Percentiles rank a stretch among this genome's conserved stretches.
Conservation (phyloP, 441 rosid species). For the Geranium incanum region DNA sequence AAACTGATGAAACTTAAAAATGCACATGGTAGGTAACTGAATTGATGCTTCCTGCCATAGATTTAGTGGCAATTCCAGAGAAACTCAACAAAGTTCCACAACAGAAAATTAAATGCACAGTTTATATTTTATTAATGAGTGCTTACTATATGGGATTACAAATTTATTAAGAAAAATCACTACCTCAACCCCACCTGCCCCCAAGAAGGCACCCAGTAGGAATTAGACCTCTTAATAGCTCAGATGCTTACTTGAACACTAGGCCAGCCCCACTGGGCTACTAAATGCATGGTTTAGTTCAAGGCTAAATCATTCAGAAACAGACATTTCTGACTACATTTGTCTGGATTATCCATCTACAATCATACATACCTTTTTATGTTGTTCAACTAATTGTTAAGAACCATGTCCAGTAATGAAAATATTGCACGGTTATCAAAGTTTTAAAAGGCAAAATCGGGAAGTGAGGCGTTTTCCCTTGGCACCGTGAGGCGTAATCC, state of each 20-base stretch:
- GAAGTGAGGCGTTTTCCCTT: no score
- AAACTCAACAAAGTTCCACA: constrained; percentile 1
- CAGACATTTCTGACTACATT: not conserved
- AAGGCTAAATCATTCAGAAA: not conserved
- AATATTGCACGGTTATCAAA: not conserved
- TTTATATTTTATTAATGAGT: not conserved
- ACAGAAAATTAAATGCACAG: constrained; percentile 13
- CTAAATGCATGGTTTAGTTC: not conserved
- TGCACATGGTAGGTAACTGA: not conserved
- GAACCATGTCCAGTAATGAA: not conserved
- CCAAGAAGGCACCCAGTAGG: no score
- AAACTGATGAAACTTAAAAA: not conserved
- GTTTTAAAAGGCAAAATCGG: no score
- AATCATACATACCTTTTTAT: not conserved
- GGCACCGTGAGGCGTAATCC: no score
- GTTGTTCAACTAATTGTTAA: not conserved
- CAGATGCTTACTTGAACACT: no score
- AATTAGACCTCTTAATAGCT: no score
- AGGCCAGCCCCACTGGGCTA: no score
- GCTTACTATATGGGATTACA: no score
- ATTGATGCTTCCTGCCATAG: not conserved
- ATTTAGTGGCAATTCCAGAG: constrained; percentile 6
- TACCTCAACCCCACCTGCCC: no score
- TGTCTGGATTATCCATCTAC: not conserved
- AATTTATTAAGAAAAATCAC: no score